Evolutionary conservation across 2,329 filamentous ascomycete genomes (phyloP).

Genomic region (Zalaria obscura): DNA sequence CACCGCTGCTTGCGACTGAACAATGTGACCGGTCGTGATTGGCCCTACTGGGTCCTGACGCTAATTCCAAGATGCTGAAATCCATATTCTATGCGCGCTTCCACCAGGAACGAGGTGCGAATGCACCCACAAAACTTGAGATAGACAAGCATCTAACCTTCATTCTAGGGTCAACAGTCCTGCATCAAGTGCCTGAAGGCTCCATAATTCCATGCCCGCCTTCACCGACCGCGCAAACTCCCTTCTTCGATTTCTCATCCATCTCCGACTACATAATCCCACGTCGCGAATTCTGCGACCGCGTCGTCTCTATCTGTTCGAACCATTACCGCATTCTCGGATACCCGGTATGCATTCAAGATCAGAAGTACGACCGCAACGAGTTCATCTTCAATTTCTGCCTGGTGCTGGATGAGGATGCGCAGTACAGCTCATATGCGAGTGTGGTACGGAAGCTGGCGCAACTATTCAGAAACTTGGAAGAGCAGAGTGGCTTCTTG

Average conservation of each 20-base stretch:
- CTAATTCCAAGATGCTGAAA: constrained; percentile 35
- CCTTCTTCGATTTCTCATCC: constrained; percentile 72
- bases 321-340: constrained; percentile 73
- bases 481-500: constrained; percentile 80
- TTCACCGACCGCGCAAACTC: constrained; percentile 32
- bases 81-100: constrained; percentile 55
- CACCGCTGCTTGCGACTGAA: background rate
- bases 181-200: constrained; percentile 50
- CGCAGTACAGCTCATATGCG: constrained; percentile 43
- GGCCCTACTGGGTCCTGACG: background rate
- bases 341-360: constrained; percentile 75
- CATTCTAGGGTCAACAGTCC: constrained; percentile 42
- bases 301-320: constrained; percentile 62
- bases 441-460: constrained; percentile 77
- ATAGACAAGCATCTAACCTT: constrained; percentile 3
- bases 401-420: constrained; percentile 56
- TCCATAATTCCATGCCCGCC: constrained; percentile 34
- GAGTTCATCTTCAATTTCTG: constrained; percentile 99
- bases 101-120: constrained; percentile 40
- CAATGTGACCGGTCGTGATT: background rate
- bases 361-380: constrained; percentile 66
- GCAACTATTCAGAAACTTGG: constrained; percentile 72
- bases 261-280: constrained; percentile 91
- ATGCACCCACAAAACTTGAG: background rate
- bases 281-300: constrained; percentile 87